phyloP scores from a whole-genome alignment of 2,329 filamentous ascomycete species.

The Curvularia lunata region DNA sequence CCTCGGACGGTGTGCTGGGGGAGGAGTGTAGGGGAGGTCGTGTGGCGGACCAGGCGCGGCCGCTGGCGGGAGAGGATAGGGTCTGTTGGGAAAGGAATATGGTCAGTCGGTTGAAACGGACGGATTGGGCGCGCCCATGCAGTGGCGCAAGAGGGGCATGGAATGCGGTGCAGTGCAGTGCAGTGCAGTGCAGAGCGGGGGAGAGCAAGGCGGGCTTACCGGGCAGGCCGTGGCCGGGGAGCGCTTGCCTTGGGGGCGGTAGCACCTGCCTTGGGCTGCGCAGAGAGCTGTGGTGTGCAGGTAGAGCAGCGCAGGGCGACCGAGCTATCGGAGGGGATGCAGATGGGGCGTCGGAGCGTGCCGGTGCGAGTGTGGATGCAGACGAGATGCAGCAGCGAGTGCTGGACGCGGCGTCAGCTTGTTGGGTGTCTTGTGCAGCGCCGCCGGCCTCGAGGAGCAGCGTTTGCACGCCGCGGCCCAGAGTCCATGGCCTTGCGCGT shows the following conservation, averaged over 20 bases:
- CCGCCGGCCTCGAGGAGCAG: not conserved
- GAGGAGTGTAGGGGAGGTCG: slow-evolving; percentile 17
- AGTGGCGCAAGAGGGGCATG: slow-evolving; percentile 18
- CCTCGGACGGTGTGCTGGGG: not conserved
- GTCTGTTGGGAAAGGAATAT: slow-evolving; percentile 30
- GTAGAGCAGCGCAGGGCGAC: not conserved
- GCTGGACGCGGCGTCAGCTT: not conserved
- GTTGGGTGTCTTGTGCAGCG: slow-evolving; percentile 10
- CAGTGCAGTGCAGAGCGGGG: not conserved
- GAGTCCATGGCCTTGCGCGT: slow-evolving; percentile 6
- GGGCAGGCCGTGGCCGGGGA: not conserved
- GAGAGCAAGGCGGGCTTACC: not conserved
- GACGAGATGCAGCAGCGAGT: slow-evolving; percentile 6
- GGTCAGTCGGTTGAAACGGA: slow-evolving; percentile 33
- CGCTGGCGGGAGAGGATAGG: slow-evolving; percentile 9
- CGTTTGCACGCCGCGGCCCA: slow-evolving; percentile 3
- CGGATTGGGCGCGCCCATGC: slow-evolving; percentile 27
- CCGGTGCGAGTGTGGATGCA: not conserved
- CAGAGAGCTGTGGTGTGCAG: slow-evolving; percentile 1
- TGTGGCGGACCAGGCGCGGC: slow-evolving; percentile 24
- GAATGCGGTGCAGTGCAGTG: slow-evolving; percentile 7
- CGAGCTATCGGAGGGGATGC: not conserved
- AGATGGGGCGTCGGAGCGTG: not conserved
- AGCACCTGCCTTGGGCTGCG: not conserved
- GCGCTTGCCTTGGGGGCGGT: slow-evolving; percentile 9